Base-by-base conservation (phyloP, 2,329 filamentous ascomycete species). In the Hypoxylon sp. region DNA sequence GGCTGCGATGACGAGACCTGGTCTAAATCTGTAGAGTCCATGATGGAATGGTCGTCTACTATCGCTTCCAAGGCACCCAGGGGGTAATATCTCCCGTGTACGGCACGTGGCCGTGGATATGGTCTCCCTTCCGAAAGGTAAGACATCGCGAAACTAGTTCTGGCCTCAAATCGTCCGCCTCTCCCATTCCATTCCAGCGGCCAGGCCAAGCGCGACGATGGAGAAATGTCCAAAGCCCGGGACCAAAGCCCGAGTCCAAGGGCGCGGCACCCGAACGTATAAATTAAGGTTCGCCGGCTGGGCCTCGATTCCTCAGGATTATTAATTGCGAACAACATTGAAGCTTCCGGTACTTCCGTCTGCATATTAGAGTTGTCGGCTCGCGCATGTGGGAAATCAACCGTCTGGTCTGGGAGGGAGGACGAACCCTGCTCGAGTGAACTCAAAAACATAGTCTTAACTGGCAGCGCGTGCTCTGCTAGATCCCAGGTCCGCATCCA, bases 331-430 rank as follows among this genome's bases (percentile, higher is more conserved):
- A 52, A 36, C 9, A 48, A n/a, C 22, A 48, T n/a, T n/a, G 24
- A 26, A 59, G 49, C 48, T 54, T 56, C 67, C 61, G 61, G 2
- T 20, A 4, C 18, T 61, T 65, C 61, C 61, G 67, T 49, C 22
- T 44, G 16, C n/a, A 28, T 46, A 48, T 60, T 61, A 56, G 9
- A 61, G 48, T 61, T 61, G 60, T 52, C 12, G 30, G 28, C n/a
- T 49, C 28, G 12, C 14, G n/a, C 38, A 45, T 1, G 49, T 36
- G 61, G 58, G 57, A 61, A 54, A 50, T 68, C 61, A n/a, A 50
- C 14, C 40, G 51, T 40, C 30, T 42, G 9, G 3, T 12, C 18
- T 24, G 2, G 2, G 11, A 24, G 24, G 57, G 40, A 48, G 58
- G 60, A 55, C 14, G 24, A 24, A 57, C 65, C 58, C 36, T 56